Evolutionary conservation across 805 yeast genomes (phyloP), one percentile per base, ranked within the genome.

Genomic region (Tetrapisispora taiwanensis): DNA sequence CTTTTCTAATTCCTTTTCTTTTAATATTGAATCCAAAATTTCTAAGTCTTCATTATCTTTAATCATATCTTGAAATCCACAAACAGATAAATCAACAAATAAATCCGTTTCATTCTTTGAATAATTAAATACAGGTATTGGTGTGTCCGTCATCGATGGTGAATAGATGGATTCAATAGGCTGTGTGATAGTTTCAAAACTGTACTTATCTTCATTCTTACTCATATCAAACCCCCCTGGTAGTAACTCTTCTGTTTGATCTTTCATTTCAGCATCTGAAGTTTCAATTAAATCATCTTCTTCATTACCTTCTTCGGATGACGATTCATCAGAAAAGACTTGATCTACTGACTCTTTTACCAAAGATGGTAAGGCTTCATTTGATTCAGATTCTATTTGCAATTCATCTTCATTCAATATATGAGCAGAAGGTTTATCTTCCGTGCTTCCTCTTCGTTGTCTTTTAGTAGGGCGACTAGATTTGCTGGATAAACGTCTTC

Each of bases 31-130:
- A 43, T 69, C 68, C 18, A 84, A 70, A 15, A 82, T 56, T 31
- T 56, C 59, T 39, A 79, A 64, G 60, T 88, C 97, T 58, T 89
- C 95, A 1, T 75, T 78, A 55, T 88, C 95, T 52, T 76, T 77
- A 6, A 88, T 63, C 2, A 77, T 45, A 2, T 60, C 56, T 49
- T 81, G 83, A 3, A 85, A 50, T 17, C 68, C 68, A 5, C 65
- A 67, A 19, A 87, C 53, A 37, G 50, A 47, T 6, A 57, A 14
- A n/a, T 26, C 20, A 2, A 28, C 27, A 1, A 36, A 18, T 3
- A 30, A 14, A 10, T 47, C 46, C 39, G 36, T 30, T 12, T 40
- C 36, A 12, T 42, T 33, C 10, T 49, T 30, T 32, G 62, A 63
- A 36, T 70, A 73, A 13, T 72, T 72, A 45, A 68, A 78, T 2